Percentiles rank a stretch among this genome's conserved stretches.
Conservation (phyloP, 148 eudicot genomes). For the Persicaria maculosa region DNA sequence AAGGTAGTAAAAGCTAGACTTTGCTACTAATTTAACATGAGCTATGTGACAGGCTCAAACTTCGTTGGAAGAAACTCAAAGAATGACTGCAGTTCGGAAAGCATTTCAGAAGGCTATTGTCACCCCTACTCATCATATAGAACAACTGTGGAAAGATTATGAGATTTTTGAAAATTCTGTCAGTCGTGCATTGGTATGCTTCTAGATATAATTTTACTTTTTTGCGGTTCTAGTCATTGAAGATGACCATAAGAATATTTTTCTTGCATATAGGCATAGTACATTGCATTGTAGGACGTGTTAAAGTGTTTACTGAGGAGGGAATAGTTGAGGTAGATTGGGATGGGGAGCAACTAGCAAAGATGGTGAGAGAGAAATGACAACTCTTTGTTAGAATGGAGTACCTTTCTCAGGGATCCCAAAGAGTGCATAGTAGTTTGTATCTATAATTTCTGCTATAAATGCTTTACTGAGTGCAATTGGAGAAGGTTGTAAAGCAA, state of each 20-base stretch:
- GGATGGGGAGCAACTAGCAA: neutral
- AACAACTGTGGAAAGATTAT: slow-evolving; percentile 96
- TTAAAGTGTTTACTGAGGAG: neutral
- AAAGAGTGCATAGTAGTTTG: neutral
- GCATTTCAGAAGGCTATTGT: slow-evolving; percentile 86
- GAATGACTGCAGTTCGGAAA: slow-evolving; percentile 77
- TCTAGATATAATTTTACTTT: slow-evolving; percentile 4
- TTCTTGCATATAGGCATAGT: neutral
- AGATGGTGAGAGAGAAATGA: neutral
- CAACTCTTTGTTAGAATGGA: neutral
- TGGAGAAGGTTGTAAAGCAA: too few species aligned
- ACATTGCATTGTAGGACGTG: neutral
- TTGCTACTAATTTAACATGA: neutral
- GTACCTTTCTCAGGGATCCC: neutral
- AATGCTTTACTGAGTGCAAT: neutral
- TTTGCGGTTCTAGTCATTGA: neutral
- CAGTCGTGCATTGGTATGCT: slow-evolving; percentile 84
- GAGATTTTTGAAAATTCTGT: slow-evolving; percentile 96
- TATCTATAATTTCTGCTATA: neutral
- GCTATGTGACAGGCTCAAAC: slow-evolving; percentile 57
- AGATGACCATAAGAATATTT: neutral
- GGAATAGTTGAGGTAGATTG: neutral
- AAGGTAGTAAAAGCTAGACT: neutral
- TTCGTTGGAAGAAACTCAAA: slow-evolving; percentile 82
- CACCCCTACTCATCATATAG: slow-evolving; percentile 86